These are phyloP conservation scores for Clonostachys sp. DNA, from an alignment of 2,329 filamentous ascomycete species.

Conservation along the genomic window DNA sequence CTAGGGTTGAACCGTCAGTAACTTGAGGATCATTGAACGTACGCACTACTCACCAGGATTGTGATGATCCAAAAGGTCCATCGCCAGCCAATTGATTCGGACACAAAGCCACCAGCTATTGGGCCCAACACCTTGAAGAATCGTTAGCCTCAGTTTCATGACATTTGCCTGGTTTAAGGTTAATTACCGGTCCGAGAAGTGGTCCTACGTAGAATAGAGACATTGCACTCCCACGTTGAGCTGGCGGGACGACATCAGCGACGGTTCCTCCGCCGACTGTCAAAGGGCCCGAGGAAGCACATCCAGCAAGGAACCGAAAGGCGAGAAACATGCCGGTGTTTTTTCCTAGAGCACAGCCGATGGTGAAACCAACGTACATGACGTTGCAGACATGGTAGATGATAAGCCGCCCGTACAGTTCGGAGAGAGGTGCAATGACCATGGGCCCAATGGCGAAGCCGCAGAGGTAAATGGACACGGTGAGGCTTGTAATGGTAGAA, in stretches of 20 bases:
- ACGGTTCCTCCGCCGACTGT: conserved; percentile 62
- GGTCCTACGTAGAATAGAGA: conserved; percentile 58
- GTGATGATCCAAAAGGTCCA: conserved; percentile 46
- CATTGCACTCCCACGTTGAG: conserved; percentile 56
- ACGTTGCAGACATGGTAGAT: conserved; percentile 29
- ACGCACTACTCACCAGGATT: conserved; percentile 21
- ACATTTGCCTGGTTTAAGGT: background rate
- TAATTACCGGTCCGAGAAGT: conserved; percentile 44
- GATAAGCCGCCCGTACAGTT: conserved; percentile 50
- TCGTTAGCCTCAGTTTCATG: background rate
- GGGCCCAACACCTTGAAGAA: conserved; percentile 11
- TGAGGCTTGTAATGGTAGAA: conserved; percentile 27
- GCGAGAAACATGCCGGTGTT: conserved; percentile 57
- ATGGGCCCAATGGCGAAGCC: conserved; percentile 53
- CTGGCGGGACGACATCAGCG: conserved; percentile 54
- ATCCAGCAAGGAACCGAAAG: conserved; percentile 54
- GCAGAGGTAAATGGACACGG: conserved; percentile 35
- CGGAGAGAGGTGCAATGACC: conserved; percentile 56
- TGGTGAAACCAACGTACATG: conserved; percentile 45
- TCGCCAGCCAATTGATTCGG: conserved; percentile 39
- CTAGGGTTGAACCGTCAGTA: background rate
- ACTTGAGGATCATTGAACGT: no score
- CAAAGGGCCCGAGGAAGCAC: conserved; percentile 56
- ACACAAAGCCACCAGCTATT: conserved; percentile 37
- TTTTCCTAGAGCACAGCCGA: conserved; percentile 37